phyloP scores from a whole-genome alignment of 1,139 yeast species.

The Saccharomyces hybrid region DNA sequence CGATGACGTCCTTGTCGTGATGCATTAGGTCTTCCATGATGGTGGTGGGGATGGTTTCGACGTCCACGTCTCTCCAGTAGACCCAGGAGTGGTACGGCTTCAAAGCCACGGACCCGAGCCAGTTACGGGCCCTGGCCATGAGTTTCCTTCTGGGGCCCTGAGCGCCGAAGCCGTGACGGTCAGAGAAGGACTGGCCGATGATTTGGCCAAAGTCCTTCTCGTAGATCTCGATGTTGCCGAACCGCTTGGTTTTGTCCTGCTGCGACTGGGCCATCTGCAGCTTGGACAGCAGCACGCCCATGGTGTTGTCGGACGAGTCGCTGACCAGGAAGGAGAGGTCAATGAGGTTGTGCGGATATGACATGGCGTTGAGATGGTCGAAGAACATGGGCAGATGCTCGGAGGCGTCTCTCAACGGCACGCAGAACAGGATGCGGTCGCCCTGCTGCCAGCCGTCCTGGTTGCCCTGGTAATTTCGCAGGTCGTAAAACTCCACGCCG shows the following conservation, averaged over 20 bases:
- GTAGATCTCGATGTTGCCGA: conserved; percentile 51
- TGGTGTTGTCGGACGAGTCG: conserved; percentile 53
- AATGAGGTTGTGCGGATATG: conserved; percentile 59
- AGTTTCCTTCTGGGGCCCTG: conserved; percentile 75
- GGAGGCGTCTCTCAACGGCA: conserved; percentile 68
- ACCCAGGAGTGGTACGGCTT: conserved; percentile 90
- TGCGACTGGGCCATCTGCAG: conserved; percentile 44
- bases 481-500: conserved; percentile 45
- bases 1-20: conserved; percentile 68
- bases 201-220: conserved; percentile 66
- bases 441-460: conserved; percentile 50
- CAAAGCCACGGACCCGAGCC: conserved; percentile 70
- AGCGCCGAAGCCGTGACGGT: conserved; percentile 66
- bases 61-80: conserved; percentile 89
- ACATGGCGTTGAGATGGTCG: conserved; percentile 48
- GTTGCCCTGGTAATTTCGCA: conserved; percentile 43
- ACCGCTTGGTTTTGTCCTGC: conserved; percentile 36
- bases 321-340: conserved; percentile 60
- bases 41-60: conserved; percentile 73
- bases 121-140: conserved; percentile 88
- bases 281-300: conserved; percentile 40
- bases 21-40: conserved; percentile 75
- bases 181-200: conserved; percentile 56
- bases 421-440: conserved; percentile 54
- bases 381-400: conserved; percentile 60